Conservation (phyloP, 2,329 filamentous ascomycete species). For the Cladophialophora immunda region DNA sequence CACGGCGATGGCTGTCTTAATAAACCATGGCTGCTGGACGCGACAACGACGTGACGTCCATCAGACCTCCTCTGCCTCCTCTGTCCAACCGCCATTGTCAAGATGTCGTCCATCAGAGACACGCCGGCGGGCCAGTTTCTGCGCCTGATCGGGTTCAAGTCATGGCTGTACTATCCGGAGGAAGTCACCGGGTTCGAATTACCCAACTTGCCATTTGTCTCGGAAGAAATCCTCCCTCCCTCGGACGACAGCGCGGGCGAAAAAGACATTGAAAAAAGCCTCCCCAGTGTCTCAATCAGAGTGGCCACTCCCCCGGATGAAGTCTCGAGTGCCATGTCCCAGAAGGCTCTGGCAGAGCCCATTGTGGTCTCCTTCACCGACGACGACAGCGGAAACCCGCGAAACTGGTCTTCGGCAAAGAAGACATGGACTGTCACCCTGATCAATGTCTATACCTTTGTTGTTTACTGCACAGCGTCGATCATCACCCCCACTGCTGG, state of each 20-base stretch:
- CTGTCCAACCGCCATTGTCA: background rate
- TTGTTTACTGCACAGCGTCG: constrained; percentile 48
- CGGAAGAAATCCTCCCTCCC: constrained; percentile 15
- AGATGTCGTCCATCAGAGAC: constrained; percentile 28
- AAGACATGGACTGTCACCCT: constrained; percentile 53
- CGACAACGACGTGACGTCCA: background rate
- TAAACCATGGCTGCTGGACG: constrained; percentile 13
- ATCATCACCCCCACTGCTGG: constrained; percentile 45
- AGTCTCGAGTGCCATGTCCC: constrained; percentile 15
- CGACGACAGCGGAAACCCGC: constrained; percentile 57
- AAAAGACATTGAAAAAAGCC: constrained; percentile 25
- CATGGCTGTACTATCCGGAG: constrained; percentile 31
- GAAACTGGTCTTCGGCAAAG: constrained; percentile 50
- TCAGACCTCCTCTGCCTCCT: constrained; percentile 2
- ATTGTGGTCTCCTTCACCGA: constrained; percentile 49
- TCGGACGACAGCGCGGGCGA: background rate
- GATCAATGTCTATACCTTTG: constrained; percentile 51
- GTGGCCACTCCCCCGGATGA: constrained; percentile 18
- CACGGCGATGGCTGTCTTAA: constrained; percentile 2
- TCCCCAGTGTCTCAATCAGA: constrained; percentile 14
- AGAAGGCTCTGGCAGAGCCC: constrained; percentile 18
- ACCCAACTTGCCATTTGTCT: constrained; percentile 20
- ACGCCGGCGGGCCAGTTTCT: constrained; percentile 32
- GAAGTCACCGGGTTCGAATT: constrained; percentile 28
- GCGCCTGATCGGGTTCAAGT: constrained; percentile 28